These are phyloP conservation scores for Silene noctiflora DNA, from an alignment of 179 eudicot species.

Conservation along the genomic window DNA sequence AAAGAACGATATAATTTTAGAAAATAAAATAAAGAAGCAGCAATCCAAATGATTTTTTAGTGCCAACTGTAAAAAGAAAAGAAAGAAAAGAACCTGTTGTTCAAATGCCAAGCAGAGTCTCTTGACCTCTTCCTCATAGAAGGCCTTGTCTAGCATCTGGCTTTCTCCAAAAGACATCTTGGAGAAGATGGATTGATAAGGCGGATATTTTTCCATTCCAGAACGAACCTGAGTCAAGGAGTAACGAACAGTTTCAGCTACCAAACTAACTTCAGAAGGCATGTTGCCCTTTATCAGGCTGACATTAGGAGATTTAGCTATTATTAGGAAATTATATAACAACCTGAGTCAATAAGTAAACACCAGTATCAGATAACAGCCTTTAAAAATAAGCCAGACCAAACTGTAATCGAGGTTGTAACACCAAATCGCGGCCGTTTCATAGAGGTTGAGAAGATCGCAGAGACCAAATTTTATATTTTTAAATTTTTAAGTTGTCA, in stretches of 20 bases:
- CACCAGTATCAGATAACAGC: neutral
- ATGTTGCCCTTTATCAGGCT: too few relatives aligned
- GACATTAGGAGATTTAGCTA: too few relatives aligned
- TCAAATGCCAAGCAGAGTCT: slow-evolving; percentile 90
- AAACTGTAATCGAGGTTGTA: too few relatives aligned
- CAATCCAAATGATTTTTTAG: neutral
- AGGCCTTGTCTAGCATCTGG: slow-evolving; percentile 98
- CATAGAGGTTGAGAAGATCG: too few relatives aligned
- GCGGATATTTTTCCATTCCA: slow-evolving; percentile 93
- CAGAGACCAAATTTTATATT: too few relatives aligned
- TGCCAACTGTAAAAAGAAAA: neutral
- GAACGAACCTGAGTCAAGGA: slow-evolving; percentile 62
- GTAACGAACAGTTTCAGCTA: neutral
- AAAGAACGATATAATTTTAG: neutral
- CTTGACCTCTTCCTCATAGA: slow-evolving; percentile 97
- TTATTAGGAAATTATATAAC: too few relatives aligned
- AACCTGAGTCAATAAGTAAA: too few relatives aligned
- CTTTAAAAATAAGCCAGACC: neutral
- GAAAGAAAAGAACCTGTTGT: slow-evolving; percentile 64
- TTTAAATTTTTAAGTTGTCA: too few relatives aligned
- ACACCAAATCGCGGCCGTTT: too few relatives aligned
- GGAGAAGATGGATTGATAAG: slow-evolving; percentile 78
- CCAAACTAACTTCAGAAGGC: too few relatives aligned
- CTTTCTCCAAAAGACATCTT: slow-evolving; percentile 92
- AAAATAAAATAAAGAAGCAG: too few relatives aligned